Evolutionary conservation across 2,329 filamentous ascomycete species (phyloP).

Genomic region (Colletotrichum sublineola): DNA sequence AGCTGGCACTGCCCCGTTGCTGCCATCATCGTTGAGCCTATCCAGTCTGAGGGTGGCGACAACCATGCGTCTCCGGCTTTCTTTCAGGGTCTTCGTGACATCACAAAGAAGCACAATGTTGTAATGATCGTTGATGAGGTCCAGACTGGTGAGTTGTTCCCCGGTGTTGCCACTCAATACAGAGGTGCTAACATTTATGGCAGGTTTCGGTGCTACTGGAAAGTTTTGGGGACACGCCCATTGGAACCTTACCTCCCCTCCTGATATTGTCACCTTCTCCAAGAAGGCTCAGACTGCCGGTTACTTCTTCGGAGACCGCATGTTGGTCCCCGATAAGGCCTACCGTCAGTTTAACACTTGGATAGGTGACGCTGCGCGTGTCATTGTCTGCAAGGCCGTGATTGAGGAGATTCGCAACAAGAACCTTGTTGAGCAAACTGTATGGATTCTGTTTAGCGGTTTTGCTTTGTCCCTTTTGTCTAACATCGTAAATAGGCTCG

Average conservation of each 20-base stretch:
- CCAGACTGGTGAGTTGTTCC: conserved; percentile 65
- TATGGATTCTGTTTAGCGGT: conserved; percentile 31
- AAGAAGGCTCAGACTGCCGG: conserved; percentile 90
- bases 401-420: conserved; percentile 79
- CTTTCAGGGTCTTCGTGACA: conserved; percentile 80
- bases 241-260: conserved; percentile 79
- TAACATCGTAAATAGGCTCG: conserved; percentile 53
- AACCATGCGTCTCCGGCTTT: conserved; percentile 85
- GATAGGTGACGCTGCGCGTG: conserved; percentile 86
- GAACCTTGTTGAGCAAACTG: conserved; percentile 74
- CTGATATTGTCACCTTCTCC: conserved; percentile 89
- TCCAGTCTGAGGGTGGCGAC: conserved; percentile 87
- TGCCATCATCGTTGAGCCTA: conserved; percentile 82
- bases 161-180: neutral
- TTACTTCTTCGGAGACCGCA: conserved; percentile 84
- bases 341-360: conserved; percentile 91
- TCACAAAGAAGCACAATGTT: conserved; percentile 78
- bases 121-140: conserved; percentile 88
- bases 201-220: conserved; percentile 83
- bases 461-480: neutral
- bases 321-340: conserved; percentile 81
- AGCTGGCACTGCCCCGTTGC: conserved; percentile 77
- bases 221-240: conserved; percentile 92
- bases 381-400: conserved; percentile 82
- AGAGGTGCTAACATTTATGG: neutral